Conservation (phyloP, 176 grass and related monocot species). For the Stipa capillata region DNA sequence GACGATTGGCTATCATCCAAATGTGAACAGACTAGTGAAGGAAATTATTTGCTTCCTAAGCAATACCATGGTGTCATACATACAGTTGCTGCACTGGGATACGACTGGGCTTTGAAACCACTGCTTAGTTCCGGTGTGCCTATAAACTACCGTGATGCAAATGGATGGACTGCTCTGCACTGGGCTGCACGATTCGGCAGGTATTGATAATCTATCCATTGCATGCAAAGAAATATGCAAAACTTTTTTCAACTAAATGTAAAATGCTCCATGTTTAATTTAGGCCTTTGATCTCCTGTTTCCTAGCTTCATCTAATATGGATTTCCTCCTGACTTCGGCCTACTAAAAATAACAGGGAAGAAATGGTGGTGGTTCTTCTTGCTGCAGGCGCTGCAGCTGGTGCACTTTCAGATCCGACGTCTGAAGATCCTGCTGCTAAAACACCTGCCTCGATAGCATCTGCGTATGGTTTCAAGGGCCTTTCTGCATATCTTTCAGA, state of each 20-base stretch:
- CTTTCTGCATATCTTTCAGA: conserved; percentile 94
- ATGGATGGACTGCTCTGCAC: conserved; percentile 92
- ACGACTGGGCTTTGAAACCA: conserved; percentile 47
- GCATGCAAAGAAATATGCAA: background rate
- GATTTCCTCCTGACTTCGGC: background rate
- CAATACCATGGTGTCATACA: conserved; percentile 71
- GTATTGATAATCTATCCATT: conserved; percentile 28
- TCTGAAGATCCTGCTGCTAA: conserved; percentile 54
- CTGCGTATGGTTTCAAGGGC: conserved; percentile 61
- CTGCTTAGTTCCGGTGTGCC: conserved; percentile 59
- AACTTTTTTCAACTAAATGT: background rate
- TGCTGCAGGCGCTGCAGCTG: conserved; percentile 59
- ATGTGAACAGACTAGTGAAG: conserved; percentile 31
- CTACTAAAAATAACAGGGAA: conserved; percentile 40
- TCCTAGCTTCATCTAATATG: background rate
- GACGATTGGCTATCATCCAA: conserved; percentile 56
- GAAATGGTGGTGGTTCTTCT: conserved; percentile 62
- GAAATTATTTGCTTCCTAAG: conserved; percentile 41
- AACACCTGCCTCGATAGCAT: conserved; percentile 64
- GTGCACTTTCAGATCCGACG: conserved; percentile 68
- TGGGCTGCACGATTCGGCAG: conserved; percentile 89
- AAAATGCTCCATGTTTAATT: background rate
- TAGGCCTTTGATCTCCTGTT: background rate
- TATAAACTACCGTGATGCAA: conserved; percentile 86
- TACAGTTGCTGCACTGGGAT: conserved; percentile 75